These are phyloP conservation scores for button mushroom (Agaricus bisporus) DNA, from an alignment of 768 basidiomycete species.

Conservation along the genomic window DNA sequence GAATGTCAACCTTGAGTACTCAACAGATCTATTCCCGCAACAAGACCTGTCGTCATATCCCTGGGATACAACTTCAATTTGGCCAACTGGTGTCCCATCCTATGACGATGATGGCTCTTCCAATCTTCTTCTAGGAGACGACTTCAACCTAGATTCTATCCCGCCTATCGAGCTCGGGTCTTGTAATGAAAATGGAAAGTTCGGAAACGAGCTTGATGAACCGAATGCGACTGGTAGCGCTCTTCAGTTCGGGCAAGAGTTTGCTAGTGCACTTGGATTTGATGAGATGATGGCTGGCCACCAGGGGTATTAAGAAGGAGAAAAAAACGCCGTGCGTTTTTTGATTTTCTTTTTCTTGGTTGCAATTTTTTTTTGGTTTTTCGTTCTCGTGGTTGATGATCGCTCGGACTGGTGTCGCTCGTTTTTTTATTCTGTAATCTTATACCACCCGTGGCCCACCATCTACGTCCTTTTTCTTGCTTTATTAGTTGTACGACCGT, in stretches of 20 bases:
- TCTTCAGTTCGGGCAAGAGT: slow-evolving; percentile 27
- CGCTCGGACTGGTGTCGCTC: neutral
- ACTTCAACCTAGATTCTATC: slow-evolving; percentile 63
- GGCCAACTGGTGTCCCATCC: slow-evolving; percentile 19
- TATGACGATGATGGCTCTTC: slow-evolving; percentile 2
- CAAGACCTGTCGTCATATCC: slow-evolving; percentile 30
- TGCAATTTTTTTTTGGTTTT: slow-evolving; percentile 25
- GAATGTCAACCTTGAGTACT: slow-evolving; percentile 30
- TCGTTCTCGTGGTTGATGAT: slow-evolving; percentile 13
- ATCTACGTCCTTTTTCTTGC: slow-evolving; percentile 17
- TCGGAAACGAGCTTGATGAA: slow-evolving; percentile 22
- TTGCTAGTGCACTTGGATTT: slow-evolving; percentile 27
- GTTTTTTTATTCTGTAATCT: slow-evolving; percentile 1
- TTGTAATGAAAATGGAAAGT: slow-evolving; percentile 30
- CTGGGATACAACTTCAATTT: slow-evolving; percentile 29
- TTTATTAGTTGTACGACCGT: neutral
- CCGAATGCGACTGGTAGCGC: slow-evolving; percentile 13
- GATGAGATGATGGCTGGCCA: slow-evolving; percentile 38
- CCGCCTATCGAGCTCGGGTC: slow-evolving; percentile 55
- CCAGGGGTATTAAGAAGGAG: slow-evolving; percentile 15
- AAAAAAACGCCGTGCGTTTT: slow-evolving; percentile 30
- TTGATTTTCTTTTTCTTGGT: slow-evolving; percentile 14
- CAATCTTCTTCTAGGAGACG: slow-evolving; percentile 44
- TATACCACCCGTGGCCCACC: slow-evolving; percentile 11
- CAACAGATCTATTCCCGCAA: slow-evolving; percentile 33